Percentiles rank a stretch among this genome's conserved stretches.
Conservation (phyloP, 208 protist species). For the Trichomonas gallinae region DNA sequence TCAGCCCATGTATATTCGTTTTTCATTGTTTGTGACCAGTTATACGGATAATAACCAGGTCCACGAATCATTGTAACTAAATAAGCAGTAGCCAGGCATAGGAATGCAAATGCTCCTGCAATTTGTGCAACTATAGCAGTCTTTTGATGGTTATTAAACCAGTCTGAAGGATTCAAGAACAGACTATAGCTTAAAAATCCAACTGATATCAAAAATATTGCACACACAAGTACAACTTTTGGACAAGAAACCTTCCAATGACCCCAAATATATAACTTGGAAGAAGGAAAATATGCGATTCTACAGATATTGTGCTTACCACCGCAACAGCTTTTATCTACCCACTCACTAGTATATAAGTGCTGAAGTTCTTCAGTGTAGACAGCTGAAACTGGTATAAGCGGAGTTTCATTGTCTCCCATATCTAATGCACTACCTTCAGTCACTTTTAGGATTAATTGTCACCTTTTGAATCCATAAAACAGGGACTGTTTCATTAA, state of each 20-base stretch:
- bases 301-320: neutral
- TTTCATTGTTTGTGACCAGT: neutral
- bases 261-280: neutral
- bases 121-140: neutral
- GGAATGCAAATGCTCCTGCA: neutral
- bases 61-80: neutral
- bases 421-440: neutral
- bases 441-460: too few relatives aligned
- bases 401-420: neutral
- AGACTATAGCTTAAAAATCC: neutral
- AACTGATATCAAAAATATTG: neutral
- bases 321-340: neutral
- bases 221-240: neutral
- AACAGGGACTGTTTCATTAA: too few relatives aligned
- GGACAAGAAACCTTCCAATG: neutral
- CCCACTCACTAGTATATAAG: neutral
- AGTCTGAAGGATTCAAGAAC: neutral
- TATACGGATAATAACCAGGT: neutral
- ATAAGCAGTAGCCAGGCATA: neutral
- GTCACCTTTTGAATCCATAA: too few relatives aligned
- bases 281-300: neutral
- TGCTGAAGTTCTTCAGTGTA: neutral
- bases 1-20: neutral
- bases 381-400: neutral
- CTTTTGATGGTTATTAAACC: neutral